Percentiles rank a stretch among this genome's conserved stretches.
These are phyloP conservation scores for Brassica hybrid DNA, from an alignment of 441 rosid genomes.

Conservation along the genomic window DNA sequence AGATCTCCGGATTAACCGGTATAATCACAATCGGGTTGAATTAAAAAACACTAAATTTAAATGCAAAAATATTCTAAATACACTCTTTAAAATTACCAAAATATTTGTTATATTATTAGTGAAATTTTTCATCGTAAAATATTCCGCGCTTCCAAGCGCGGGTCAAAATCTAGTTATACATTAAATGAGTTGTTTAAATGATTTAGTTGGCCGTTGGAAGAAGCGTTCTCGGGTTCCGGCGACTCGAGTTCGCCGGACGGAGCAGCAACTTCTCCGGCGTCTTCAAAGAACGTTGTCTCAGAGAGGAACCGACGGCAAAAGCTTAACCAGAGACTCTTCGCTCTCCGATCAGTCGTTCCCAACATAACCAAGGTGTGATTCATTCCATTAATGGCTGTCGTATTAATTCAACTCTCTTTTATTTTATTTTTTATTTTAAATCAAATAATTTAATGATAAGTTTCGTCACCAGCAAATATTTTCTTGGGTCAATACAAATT, in stretches of 20 bases:
- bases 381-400: conserved; percentile 15
- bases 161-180: background rate
- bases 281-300: conserved; percentile 72
- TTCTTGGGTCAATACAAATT: conserved; percentile 26
- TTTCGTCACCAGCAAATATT: conserved; percentile 20
- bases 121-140: too few species aligned
- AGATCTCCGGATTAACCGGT: too few species aligned
- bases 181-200: background rate
- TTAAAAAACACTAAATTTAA: too few species aligned
- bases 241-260: conserved; percentile 90
- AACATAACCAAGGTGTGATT: conserved; percentile 42
- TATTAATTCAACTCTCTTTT: conserved; percentile 24
- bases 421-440: background rate
- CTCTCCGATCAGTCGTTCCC: conserved; percentile 92
- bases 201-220: conserved; percentile 81
- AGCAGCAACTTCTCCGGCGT: conserved; percentile 58
- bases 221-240: conserved; percentile 71
- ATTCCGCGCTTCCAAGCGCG: too few species aligned
- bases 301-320: conserved; percentile 83
- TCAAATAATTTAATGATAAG: conserved; percentile 13
- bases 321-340: conserved; percentile 83
- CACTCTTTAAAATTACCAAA: too few species aligned
- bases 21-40: too few species aligned
- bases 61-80: too few species aligned
- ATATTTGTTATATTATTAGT: too few species aligned